phyloP scores from a whole-genome alignment of 1,139 yeast genomes.

The Lodderomyces pseudojiufengensis region DNA sequence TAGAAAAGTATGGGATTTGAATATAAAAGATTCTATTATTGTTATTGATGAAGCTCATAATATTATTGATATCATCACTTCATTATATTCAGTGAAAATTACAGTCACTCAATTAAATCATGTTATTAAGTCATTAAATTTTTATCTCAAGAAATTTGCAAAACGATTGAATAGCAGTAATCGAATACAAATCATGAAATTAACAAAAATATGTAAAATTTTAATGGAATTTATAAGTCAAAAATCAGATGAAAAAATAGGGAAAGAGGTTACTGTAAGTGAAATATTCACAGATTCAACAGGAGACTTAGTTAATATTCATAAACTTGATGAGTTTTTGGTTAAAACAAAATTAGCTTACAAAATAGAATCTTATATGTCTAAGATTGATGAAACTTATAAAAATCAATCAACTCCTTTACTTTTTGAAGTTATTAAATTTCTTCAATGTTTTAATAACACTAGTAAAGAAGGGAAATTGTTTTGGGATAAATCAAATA shows the following conservation, averaged over 20 bases:
- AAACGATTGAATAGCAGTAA: constrained; percentile 69
- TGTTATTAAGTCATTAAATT: constrained; percentile 45
- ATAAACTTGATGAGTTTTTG: constrained; percentile 63
- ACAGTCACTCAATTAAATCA: constrained; percentile 45
- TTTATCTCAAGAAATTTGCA: constrained; percentile 58
- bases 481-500: constrained; percentile 51
- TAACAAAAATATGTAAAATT: constrained; percentile 54
- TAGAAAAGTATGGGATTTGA: constrained; percentile 56
- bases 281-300: constrained; percentile 57
- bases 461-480: constrained; percentile 81
- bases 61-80: constrained; percentile 69
- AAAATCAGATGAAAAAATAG: constrained; percentile 40
- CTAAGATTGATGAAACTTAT: constrained; percentile 20
- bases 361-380: constrained; percentile 74
- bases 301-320: constrained; percentile 69
- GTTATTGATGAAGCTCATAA: constrained; percentile 95
- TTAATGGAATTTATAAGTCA: constrained; percentile 44
- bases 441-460: constrained; percentile 63
- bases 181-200: constrained; percentile 63
- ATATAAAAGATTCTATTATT: constrained; percentile 61
- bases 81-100: constrained; percentile 63
- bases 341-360: constrained; percentile 72
- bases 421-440: constrained; percentile 62
- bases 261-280: constrained; percentile 49
- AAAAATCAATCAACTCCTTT: constrained; percentile 46